Base-by-base conservation (phyloP, 2,329 filamentous ascomycete genomes). In the Ascochyta rabiei region DNA sequence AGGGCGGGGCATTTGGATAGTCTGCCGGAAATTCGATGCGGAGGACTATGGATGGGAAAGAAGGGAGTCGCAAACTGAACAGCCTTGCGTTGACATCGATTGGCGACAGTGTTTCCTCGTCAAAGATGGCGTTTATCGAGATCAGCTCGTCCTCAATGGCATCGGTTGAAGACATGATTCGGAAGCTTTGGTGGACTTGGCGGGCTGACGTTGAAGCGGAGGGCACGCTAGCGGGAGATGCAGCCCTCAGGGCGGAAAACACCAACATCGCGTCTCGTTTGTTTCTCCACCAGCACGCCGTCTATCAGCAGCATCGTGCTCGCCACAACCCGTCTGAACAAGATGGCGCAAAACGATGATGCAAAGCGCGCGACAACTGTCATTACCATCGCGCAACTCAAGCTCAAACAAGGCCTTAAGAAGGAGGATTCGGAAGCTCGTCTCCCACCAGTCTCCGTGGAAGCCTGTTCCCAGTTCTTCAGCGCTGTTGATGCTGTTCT, bases 101-200 rank as follows among this genome's bases (percentile, higher is more conserved):
- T 0, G 63, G 57, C 1, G 64, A 56, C 7, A 93, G 79, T 10
- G 88, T 89, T n/a, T 79, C 80, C 42, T 86, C 82, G 60, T 86
- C 88, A 76, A 93, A 95, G 61, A 95, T 95, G 49, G 90, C 90
- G 75, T 93, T 95, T 68, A 95, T 88, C 59, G 89, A 90, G 69
- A 88, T 88, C 26, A 93, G 78, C 72, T 95, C 90, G 75, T 95
- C 90, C 43, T 76, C 73, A 23, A 93, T 82, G 44, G 80, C 66
- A 38, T 71, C 69, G 63, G 73, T 71, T 31, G 53, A 59, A 63
- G 70, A 70, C 53, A 57, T 64, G 61, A 57, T 39, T 48, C n/a
- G 43, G 53, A 48, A 47, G 48, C 42, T 56, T 42, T 43, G 53
- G 40, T 42, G 49, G 42, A 48, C 48, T 51, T 56, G 59, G 59